phyloP scores from a whole-genome alignment of 495 filamentous ascomycete species.

The Aspergillus conjunctus region DNA sequence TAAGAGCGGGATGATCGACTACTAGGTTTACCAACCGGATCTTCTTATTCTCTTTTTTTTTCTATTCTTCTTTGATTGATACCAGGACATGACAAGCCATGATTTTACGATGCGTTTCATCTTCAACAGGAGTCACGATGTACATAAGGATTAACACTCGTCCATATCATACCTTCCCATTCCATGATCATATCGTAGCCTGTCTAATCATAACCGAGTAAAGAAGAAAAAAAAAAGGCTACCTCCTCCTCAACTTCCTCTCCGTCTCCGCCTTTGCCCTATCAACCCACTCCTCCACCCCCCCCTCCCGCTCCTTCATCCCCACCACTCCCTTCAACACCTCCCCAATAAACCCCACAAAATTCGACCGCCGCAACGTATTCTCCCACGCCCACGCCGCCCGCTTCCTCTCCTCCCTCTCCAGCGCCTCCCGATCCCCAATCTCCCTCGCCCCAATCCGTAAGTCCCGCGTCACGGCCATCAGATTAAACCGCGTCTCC shows the following conservation, averaged over 20 bases:
- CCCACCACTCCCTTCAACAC: constrained; percentile 80
- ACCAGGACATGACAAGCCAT: constrained; percentile 16
- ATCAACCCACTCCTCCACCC: constrained; percentile 77
- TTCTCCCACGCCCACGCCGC: constrained; percentile 95
- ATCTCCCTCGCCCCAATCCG: constrained; percentile 73
- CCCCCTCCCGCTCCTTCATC: constrained; percentile 64
- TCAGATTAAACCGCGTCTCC: constrained; percentile 93
- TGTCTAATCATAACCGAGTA: neutral
- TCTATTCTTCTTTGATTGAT: constrained; percentile 10
- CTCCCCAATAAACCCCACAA: constrained; percentile 94
- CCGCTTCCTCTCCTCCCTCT: constrained; percentile 81
- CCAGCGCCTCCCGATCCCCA: constrained; percentile 77
- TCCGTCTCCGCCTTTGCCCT: constrained; percentile 70
- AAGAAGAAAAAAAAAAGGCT: constrained; percentile 6
- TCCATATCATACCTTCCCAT: neutral
- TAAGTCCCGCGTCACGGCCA: constrained; percentile 87
- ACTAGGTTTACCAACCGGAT: constrained; percentile 33
- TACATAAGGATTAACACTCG: constrained; percentile 1
- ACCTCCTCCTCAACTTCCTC: constrained; percentile 59
- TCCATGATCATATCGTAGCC: neutral
- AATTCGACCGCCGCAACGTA: constrained; percentile 88
- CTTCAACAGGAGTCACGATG: constrained; percentile 12
- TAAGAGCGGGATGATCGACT: constrained; percentile 59
- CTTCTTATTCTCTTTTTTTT: neutral
- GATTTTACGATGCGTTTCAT: constrained; percentile 12